These are phyloP conservation scores for Candida ipomoeae DNA, from an alignment of 805 yeast genomes.

Conservation along the genomic window DNA sequence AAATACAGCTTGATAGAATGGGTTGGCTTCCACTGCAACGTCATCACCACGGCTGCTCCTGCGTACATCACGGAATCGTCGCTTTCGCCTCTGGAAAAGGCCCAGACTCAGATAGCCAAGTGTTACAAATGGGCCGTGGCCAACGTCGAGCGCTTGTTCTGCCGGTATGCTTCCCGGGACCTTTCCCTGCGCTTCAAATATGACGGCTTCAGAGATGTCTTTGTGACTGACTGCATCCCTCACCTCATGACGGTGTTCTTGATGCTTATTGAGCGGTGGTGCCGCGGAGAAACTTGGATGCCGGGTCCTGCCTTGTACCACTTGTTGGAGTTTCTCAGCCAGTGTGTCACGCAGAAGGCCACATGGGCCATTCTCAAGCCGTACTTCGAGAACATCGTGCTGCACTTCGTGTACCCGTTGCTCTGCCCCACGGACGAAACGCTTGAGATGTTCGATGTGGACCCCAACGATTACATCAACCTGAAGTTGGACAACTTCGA, in stretches of 20 bases:
- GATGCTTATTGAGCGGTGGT: constrained; percentile 70
- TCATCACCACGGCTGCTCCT: constrained; percentile 61
- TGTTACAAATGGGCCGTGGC: constrained; percentile 77
- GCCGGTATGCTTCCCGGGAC: constrained; percentile 57
- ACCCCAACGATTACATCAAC: constrained; percentile 85
- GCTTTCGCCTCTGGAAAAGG: constrained; percentile 46
- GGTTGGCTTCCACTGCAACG: constrained; percentile 71
- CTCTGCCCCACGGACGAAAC: constrained; percentile 65
- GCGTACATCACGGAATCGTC: constrained; percentile 46
- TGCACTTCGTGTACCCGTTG: constrained; percentile 72
- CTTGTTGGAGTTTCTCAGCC: constrained; percentile 49
- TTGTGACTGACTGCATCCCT: constrained; percentile 61
- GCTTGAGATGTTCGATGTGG: constrained; percentile 73
- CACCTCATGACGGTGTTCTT: constrained; percentile 64
- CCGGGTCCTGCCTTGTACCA: constrained; percentile 61
- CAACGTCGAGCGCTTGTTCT: constrained; percentile 66
- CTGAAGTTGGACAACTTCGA: constrained; percentile 56
- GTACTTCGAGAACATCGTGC: constrained; percentile 58
- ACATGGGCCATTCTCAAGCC: constrained; percentile 69
- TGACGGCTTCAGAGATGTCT: constrained; percentile 54
- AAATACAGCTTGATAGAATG: constrained; percentile 54
- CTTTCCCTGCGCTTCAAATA: constrained; percentile 45
- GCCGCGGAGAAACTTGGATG: constrained; percentile 62
- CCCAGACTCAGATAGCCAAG: constrained; percentile 70
- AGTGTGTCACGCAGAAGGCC: constrained; percentile 48